Percentiles rank a stretch among this genome's conserved stretches.
Conservation (phyloP, 257 asterid genomes). For the Solanum chiquidenum region DNA sequence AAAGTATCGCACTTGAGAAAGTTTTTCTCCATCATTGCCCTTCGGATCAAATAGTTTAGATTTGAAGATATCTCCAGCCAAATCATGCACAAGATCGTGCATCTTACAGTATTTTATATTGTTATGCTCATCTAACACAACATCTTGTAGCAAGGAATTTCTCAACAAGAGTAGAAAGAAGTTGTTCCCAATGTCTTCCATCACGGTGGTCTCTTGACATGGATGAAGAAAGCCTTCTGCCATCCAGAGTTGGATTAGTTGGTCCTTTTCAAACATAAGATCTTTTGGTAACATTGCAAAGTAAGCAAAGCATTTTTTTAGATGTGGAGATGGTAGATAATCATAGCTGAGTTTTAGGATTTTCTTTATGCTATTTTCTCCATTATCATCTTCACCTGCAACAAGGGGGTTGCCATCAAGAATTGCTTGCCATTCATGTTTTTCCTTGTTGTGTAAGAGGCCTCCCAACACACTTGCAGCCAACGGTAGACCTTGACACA, state of each 20-base stretch:
- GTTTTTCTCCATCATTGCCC: background rate
- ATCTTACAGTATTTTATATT: slow-evolving; percentile 4
- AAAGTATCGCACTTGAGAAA: background rate
- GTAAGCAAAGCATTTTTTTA: slow-evolving; percentile 12
- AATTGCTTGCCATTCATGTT: slow-evolving; percentile 8
- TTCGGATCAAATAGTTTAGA: background rate
- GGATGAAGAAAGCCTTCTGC: slow-evolving; percentile 12
- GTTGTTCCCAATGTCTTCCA: slow-evolving; percentile 13
- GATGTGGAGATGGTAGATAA: slow-evolving; percentile 3
- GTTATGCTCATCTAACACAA: background rate
- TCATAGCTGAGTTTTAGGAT: slow-evolving; percentile 13
- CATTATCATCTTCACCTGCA: background rate
- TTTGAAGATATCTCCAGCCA: background rate
- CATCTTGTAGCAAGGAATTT: slow-evolving; percentile 12
- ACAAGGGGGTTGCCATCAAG: background rate
- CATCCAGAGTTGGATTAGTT: slow-evolving; percentile 18
- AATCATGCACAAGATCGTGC: slow-evolving; percentile 28
- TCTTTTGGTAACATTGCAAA: slow-evolving; percentile 16
- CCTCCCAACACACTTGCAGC: slow-evolving; percentile 7
- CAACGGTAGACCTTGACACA: slow-evolving; percentile 12
- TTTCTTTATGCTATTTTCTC: background rate
- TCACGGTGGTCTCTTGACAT: background rate
- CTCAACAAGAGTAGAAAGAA: slow-evolving; percentile 1
- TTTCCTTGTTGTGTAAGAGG: background rate
- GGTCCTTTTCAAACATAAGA: slow-evolving; percentile 1